Percentiles rank a stretch among this genome's conserved stretches.
These are phyloP conservation scores for Lolium rigidum DNA, from an alignment of 176 grass and related monocot genomes.

Conservation along the genomic window DNA sequence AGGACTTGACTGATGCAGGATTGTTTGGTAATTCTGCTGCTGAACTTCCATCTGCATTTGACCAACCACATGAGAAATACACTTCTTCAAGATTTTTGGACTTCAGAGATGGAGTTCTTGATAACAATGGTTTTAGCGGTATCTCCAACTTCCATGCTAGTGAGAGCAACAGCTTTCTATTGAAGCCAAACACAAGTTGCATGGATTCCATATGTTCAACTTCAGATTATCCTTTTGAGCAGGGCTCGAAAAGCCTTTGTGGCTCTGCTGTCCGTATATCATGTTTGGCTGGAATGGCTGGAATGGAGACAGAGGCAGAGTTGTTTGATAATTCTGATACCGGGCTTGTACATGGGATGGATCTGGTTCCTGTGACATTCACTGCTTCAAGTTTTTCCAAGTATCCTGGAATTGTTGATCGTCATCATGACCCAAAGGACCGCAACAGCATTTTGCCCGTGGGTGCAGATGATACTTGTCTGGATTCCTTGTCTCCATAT, in stretches of 20 bases:
- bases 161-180: constrained; percentile 27
- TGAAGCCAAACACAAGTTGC: constrained; percentile 32
- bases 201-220: constrained; percentile 39
- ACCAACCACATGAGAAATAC: constrained; percentile 34
- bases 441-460: background rate
- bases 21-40: constrained; percentile 25
- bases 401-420: constrained; percentile 29
- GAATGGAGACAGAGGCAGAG: constrained; percentile 35
- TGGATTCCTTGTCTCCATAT: constrained; percentile 39
- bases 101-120: constrained; percentile 33
- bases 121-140: constrained; percentile 34
- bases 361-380: constrained; percentile 41
- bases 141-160: constrained; percentile 36
- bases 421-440: constrained; percentile 16
- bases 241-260: constrained; percentile 17
- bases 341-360: constrained; percentile 26
- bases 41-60: constrained; percentile 37
- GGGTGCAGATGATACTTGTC: constrained; percentile 30
- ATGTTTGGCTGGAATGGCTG: constrained; percentile 48
- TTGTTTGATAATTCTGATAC: constrained; percentile 40
- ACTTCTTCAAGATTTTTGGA: constrained; percentile 44
- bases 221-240: constrained; percentile 39
- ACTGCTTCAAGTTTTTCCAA: constrained; percentile 40
- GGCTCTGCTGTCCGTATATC: constrained; percentile 26
- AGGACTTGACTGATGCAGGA: constrained; percentile 13